A percentile compares a stretch with the other conserved stretches of the same genome.
Evolutionary conservation across 176 grass and related monocot species (phyloP).

Genomic region (Bolboschoenus planiculmis): DNA sequence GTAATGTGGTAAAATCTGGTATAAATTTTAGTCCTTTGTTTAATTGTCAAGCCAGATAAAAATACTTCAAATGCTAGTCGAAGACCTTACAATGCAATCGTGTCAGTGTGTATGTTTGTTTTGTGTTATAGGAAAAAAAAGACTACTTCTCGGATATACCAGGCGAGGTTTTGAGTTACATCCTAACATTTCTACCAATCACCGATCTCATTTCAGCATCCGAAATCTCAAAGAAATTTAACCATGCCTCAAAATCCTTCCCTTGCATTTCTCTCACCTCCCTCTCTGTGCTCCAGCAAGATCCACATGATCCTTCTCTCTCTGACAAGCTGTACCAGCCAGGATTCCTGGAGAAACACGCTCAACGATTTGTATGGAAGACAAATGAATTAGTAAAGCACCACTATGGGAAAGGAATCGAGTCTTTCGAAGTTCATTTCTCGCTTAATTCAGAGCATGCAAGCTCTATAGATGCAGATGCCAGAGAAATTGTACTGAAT

Average conservation of each 20-base stretch:
- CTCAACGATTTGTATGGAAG: not conserved
- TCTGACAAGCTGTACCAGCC: not conserved
- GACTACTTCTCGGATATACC: not conserved
- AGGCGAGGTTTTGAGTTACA: not conserved
- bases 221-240: not conserved
- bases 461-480: not conserved
- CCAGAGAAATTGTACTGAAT: not conserved
- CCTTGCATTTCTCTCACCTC: not conserved
- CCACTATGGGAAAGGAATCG: not conserved
- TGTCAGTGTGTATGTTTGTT: not conserved
- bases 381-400: not conserved
- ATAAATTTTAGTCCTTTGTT: not conserved
- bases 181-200: not conserved
- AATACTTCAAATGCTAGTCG: not conserved
- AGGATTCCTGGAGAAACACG: not conserved
- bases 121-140: not conserved
- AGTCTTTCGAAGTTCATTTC: not conserved
- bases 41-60: not conserved
- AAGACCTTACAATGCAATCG: not conserved
- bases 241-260: not conserved
- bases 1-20: not conserved
- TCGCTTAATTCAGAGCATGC: not conserved
- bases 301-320: not conserved
- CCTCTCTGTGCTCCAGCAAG: not conserved
- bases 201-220: not conserved